Evolutionary conservation across 2,329 filamentous ascomycete species (phyloP), one percentile per base, ranked within the genome.

Genomic region (Phaeosphaeriaceae sp.): DNA sequence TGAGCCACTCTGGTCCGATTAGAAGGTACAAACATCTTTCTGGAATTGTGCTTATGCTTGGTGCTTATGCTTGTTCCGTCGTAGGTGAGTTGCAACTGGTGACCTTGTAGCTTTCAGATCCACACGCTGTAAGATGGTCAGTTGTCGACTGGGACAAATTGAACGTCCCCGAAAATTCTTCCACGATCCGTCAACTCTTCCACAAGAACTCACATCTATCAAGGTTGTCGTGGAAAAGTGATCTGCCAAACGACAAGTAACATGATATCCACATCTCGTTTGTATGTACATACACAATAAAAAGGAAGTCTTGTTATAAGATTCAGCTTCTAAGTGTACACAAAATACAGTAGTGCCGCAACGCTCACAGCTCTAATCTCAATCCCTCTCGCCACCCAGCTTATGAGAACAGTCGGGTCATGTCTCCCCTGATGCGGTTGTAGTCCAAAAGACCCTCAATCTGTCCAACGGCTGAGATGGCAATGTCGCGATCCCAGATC

Each of bases 401-500:
- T 64, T 77, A 77, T 67, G 74, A 77, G 44, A 77, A 59, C 83
- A 92, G 94, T 80, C 93, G 89, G 85, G 88, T 93, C 91, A 95
- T 95, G 79, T 95, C 93, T 80, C 88, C 89, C 79, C 93, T 86
- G 75, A 92, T 85, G 78, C 90, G 84, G 79, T 90, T 85, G 84
- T 95, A 96, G 80, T 94, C 86, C 63, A 89, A 78, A 68, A 89
- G 79, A 78, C 89, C 94, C 87, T 98, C 95, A 76, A 98, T 93
- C 83, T 88, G 90, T 69, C 95, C 95, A 68, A 98, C 92, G 32
- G 94, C 95, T 78, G 90, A 94, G 79, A 99, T 87, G 74, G 95
- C 95, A 73, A 99, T 85, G 79, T 99, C 95, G 82, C 94, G 91
- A 83, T 99, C 95, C 95, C 95, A 99, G 62, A 99, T 84, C 84